phyloP scores from a whole-genome alignment of 2,329 filamentous ascomycete genomes.

The Colletotrichum limetticola region DNA sequence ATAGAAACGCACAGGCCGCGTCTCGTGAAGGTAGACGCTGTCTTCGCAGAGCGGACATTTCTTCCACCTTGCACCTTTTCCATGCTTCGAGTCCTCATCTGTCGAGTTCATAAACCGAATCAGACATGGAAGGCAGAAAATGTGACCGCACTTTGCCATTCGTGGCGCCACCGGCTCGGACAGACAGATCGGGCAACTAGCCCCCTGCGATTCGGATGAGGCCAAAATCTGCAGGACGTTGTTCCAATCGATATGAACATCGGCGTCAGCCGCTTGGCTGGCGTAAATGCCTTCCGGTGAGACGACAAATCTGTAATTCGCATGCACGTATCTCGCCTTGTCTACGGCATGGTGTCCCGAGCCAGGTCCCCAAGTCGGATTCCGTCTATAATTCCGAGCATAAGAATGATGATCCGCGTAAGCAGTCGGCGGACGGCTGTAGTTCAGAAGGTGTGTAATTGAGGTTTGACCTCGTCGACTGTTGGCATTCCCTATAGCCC shows the following conservation, averaged over 20 bases:
- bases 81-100: conserved; percentile 73
- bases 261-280: conserved; percentile 84
- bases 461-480: conserved; percentile 91
- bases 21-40: conserved; percentile 90
- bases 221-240: conserved; percentile 92
- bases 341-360: conserved; percentile 92
- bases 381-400: conserved; percentile 71
- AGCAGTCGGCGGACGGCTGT: conserved; percentile 81
- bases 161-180: conserved; percentile 92
- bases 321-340: conserved; percentile 90
- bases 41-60: conserved; percentile 98
- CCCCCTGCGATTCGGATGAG: conserved; percentile 86
- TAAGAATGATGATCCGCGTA: conserved; percentile 65
- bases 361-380: conserved; percentile 84
- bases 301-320: conserved; percentile 97
- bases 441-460: conserved; percentile 96
- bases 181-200: conserved; percentile 94
- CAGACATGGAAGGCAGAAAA: conserved; percentile 93
- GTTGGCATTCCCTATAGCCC: conserved; percentile 66
- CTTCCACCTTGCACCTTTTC: conserved; percentile 84
- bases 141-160: conserved; percentile 97
- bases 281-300: conserved; percentile 83
- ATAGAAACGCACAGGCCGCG: conserved; percentile 90
- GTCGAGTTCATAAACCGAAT: conserved; percentile 95
- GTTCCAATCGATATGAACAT: conserved; percentile 90